Evolutionary conservation across 257 asterid species (phyloP).

Genomic region (Solanum dulcamara): DNA sequence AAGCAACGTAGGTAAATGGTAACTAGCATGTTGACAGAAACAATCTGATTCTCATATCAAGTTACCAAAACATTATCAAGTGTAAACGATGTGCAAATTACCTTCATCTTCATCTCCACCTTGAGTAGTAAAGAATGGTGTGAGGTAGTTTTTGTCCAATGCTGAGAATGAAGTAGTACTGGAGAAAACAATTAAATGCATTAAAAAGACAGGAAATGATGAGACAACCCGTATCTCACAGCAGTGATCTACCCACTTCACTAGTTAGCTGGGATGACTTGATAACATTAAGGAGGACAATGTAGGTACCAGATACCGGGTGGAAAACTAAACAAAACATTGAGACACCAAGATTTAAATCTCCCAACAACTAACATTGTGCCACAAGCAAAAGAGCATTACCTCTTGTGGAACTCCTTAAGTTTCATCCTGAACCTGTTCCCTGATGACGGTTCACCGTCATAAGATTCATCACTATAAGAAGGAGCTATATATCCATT

Average conservation of each 20-base stretch:
- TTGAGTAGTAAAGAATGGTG: conserved; percentile 92
- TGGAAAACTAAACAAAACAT: neutral
- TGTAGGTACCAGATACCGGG: neutral
- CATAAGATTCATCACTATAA: conserved; percentile 43
- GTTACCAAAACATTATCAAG: neutral
- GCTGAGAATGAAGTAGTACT: conserved; percentile 88
- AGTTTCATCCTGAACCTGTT: conserved; percentile 88
- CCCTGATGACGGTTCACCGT: conserved; percentile 79
- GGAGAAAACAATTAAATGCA: conserved; percentile 22
- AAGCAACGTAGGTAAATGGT: neutral
- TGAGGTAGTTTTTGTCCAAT: conserved; percentile 86
- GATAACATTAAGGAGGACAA: neutral
- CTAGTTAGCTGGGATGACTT: neutral
- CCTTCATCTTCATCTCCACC: conserved; percentile 70
- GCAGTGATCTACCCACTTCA: neutral
- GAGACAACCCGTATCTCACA: neutral
- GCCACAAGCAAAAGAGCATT: neutral
- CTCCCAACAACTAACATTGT: neutral
- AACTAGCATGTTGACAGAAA: neutral
- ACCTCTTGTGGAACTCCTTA: conserved; percentile 83
- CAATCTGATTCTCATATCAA: neutral
- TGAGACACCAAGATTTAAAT: neutral
- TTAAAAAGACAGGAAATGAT: conserved; percentile 5
- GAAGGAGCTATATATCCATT: conserved; percentile 70
- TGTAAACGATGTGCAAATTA: neutral